Evolutionary conservation across 2,329 filamentous ascomycete species (phyloP).

Genomic region (Sarocladium oryzae): DNA sequence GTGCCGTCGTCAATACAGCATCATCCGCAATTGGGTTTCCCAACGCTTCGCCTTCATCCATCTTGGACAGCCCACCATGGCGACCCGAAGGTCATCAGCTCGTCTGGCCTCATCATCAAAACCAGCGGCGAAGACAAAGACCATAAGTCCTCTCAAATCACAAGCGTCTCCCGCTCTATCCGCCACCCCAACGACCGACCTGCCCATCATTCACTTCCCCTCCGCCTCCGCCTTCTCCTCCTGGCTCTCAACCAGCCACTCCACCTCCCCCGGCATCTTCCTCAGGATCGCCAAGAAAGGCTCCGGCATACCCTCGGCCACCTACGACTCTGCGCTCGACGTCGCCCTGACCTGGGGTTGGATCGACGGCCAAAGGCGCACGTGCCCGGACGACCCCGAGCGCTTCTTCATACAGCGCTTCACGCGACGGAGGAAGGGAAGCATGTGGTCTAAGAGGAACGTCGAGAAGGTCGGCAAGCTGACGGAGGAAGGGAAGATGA

Average conservation of each 20-base stretch:
- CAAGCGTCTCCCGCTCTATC: not conserved
- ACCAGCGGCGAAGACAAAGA: not conserved
- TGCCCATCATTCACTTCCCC: conserved; percentile 17
- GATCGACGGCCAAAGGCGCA: conserved; percentile 51
- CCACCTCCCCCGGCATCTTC: conserved; percentile 34
- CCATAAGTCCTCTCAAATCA: not conserved
- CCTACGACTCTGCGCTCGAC: conserved; percentile 47
- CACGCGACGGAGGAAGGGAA: conserved; percentile 48
- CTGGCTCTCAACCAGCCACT: conserved; percentile 32
- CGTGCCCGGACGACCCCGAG: conserved; percentile 28
- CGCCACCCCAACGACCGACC: not conserved
- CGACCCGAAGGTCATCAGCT: not conserved
- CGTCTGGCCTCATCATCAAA: not conserved
- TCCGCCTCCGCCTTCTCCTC: conserved; percentile 24
- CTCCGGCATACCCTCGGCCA: conserved; percentile 35
- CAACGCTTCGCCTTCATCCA: not conserved
- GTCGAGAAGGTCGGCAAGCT: conserved; percentile 43
- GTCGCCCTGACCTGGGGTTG: conserved; percentile 54
- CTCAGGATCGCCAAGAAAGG: conserved; percentile 43
- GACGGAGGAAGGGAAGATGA: conserved; percentile 40
- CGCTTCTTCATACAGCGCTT: conserved; percentile 48
- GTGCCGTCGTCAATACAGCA: too few species aligned
- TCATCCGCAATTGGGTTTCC: not conserved
- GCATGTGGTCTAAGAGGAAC: conserved; percentile 55
- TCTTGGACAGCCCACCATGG: not conserved